These are phyloP conservation scores for Umbelopsis vinacea DNA, from an alignment of 192 early-diverging fungal species.

Conservation along the genomic window DNA sequence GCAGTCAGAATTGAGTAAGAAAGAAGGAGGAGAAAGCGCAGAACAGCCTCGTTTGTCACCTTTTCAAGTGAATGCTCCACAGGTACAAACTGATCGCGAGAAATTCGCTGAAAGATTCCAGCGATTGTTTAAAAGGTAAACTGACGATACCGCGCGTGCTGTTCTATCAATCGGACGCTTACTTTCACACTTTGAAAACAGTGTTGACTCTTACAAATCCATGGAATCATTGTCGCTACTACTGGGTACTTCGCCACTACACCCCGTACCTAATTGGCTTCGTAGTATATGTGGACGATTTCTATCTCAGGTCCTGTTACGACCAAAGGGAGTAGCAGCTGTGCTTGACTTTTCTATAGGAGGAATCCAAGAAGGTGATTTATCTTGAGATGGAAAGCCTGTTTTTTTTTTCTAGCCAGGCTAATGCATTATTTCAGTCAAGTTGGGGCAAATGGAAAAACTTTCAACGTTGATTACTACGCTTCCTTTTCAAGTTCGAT, in stretches of 20 bases:
- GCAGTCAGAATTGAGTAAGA: background rate
- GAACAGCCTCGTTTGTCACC: background rate
- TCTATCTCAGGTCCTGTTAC: conserved; percentile 68
- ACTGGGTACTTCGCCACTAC: conserved; percentile 56
- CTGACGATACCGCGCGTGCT: background rate
- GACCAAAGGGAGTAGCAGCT: conserved; percentile 63
- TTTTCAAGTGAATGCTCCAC: background rate
- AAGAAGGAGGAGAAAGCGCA: background rate
- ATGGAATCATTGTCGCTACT: conserved; percentile 71
- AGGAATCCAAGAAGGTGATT: conserved; percentile 47
- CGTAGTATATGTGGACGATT: conserved; percentile 66
- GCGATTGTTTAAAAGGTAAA: background rate
- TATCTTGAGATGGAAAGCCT: background rate
- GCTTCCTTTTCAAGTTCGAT: conserved; percentile 61
- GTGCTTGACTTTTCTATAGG: conserved; percentile 73
- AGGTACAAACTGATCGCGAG: conserved; percentile 1
- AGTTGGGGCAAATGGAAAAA: conserved; percentile 58
- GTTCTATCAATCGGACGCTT: background rate
- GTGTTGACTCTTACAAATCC: conserved; percentile 25
- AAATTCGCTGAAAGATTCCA: background rate
- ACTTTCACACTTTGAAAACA: background rate
- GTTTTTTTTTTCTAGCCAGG: background rate
- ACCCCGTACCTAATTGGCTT: conserved; percentile 66
- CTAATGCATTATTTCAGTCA: conserved; percentile 36
- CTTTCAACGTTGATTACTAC: conserved; percentile 61